Conservation (phyloP, 805 yeast genomes). For the Sungouiozyma ichnusensis region DNA sequence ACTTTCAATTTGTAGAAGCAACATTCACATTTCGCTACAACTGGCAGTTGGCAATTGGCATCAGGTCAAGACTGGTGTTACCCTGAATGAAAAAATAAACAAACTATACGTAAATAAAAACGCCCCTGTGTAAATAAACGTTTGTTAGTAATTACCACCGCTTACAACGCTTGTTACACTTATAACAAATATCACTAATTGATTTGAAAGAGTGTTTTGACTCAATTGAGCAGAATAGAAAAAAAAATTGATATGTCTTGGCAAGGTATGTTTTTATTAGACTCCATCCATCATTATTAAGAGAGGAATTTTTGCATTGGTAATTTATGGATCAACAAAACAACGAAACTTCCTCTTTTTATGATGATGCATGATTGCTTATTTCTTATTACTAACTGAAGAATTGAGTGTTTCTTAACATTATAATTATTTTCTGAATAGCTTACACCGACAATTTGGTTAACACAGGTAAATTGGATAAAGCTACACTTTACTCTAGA, state of each 20-base stretch:
- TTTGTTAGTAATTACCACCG: background rate
- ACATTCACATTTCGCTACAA: no score
- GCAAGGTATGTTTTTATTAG: conserved; percentile 32
- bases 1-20: no score
- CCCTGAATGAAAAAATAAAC: no score
- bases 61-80: background rate
- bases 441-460: conserved; percentile 93
- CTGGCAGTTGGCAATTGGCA: no score
- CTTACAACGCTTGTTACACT: background rate
- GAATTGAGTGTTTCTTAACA: no score
- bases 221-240: background rate
- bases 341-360: no score
- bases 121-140: background rate
- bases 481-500: conserved; percentile 85
- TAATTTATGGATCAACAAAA: background rate
- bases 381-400: background rate
- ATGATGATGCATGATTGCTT: background rate
- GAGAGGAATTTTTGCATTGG: background rate
- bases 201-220: no score
- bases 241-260: conserved; percentile 32
- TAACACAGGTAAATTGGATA: conserved; percentile 80
- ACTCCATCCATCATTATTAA: background rate
- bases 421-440: no score
- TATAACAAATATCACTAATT: no score
- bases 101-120: no score